These are phyloP conservation scores for Primulina tabacum DNA, from an alignment of 257 asterid species.

Conservation along the genomic window DNA sequence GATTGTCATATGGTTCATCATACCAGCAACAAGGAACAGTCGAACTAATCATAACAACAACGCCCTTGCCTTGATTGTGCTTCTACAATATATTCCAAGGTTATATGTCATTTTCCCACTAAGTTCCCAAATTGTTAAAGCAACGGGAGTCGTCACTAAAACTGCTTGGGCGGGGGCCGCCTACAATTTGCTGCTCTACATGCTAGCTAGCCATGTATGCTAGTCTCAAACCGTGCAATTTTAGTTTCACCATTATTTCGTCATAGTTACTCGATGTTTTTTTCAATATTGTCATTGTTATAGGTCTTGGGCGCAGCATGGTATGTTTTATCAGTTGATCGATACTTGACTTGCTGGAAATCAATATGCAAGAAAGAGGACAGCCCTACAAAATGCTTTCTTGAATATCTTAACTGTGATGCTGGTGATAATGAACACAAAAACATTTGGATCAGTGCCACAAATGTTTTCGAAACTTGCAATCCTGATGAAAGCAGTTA, in stretches of 20 bases:
- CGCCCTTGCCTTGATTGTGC: conserved; percentile 90
- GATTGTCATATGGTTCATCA: conserved; percentile 89
- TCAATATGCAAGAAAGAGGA: conserved; percentile 66
- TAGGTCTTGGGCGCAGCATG: conserved; percentile 96
- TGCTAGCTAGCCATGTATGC: conserved; percentile 97
- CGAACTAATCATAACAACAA: conserved; percentile 71
- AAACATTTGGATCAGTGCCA: conserved; percentile 53
- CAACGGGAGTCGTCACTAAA: conserved; percentile 97
- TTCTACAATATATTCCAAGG: conserved; percentile 88
- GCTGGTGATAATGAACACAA: conserved; percentile 25
- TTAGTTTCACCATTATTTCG: not conserved
- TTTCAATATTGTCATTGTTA: not conserved
- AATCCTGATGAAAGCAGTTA: conserved; percentile 49
- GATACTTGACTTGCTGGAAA: conserved; percentile 90
- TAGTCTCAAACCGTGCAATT: conserved; percentile 21
- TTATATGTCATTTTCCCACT: conserved; percentile 89
- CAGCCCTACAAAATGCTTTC: conserved; percentile 48
- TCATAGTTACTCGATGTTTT: not conserved
- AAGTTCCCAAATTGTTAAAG: conserved; percentile 89
- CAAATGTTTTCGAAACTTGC: conserved; percentile 64
- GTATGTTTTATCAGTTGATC: conserved; percentile 85
- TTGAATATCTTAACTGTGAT: conserved; percentile 61
- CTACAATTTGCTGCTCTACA: conserved; percentile 83
- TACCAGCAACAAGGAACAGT: conserved; percentile 71
- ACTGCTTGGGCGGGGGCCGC: conserved; percentile 99